Conservation (phyloP, 2,329 filamentous ascomycete species). For the Botrytis porri region DNA sequence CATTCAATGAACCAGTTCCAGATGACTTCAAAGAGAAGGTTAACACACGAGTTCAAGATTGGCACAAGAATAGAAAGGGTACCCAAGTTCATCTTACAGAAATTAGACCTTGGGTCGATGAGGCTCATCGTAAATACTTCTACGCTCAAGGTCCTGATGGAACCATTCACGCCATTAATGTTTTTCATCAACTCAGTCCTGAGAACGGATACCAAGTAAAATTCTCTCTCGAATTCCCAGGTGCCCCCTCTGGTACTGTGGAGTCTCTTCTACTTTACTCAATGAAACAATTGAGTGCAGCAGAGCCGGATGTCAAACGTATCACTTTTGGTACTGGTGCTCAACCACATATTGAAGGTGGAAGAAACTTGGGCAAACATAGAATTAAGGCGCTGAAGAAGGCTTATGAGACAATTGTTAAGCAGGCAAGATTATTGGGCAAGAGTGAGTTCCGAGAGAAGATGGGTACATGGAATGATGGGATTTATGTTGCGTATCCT, state of each 20-base stretch:
- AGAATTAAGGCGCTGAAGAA: constrained; percentile 77
- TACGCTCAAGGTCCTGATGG: constrained; percentile 72
- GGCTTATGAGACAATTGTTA: constrained; percentile 78
- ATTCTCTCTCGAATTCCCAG: constrained; percentile 92
- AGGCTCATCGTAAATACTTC: constrained; percentile 80
- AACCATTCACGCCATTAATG: constrained; percentile 72
- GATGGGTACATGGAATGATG: constrained; percentile 79
- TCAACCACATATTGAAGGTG: constrained; percentile 68
- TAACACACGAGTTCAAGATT: constrained; percentile 72
- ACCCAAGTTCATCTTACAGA: constrained; percentile 88
- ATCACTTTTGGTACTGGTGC: constrained; percentile 90
- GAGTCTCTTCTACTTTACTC: constrained; percentile 76
- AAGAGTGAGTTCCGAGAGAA: constrained; percentile 92
- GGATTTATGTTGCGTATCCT: constrained; percentile 87
- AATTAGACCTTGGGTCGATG: constrained; percentile 83
- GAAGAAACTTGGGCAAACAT: constrained; percentile 76
- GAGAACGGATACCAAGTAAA: constrained; percentile 90
- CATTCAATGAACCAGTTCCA: constrained; percentile 59
- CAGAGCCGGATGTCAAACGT: constrained; percentile 55
- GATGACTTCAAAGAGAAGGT: constrained; percentile 67
- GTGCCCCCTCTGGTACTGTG: constrained; percentile 80
- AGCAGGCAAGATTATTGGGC: constrained; percentile 75
- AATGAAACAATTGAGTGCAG: constrained; percentile 51
- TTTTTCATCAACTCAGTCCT: constrained; percentile 77
- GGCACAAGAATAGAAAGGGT: constrained; percentile 77